Conservation (phyloP, 305 asterid species). For the Withania somnifera region DNA sequence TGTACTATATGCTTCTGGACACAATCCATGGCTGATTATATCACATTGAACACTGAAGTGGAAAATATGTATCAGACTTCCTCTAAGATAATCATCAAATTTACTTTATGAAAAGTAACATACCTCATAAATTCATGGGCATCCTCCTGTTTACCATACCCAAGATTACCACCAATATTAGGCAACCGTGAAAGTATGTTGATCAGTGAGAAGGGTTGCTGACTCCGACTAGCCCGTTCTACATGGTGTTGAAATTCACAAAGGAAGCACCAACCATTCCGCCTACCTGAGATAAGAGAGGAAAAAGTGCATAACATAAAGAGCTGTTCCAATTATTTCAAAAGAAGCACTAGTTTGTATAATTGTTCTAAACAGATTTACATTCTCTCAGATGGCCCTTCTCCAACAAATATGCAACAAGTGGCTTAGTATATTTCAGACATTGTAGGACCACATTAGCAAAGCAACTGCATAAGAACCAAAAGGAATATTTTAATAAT, state of each 20-base stretch:
- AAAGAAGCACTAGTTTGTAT: background rate
- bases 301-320: constrained; percentile 6
- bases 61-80: too few relatives aligned
- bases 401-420: constrained; percentile 73
- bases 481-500: background rate
- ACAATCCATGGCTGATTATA: too few relatives aligned
- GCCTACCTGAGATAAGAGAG: constrained; percentile 41
- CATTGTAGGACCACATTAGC: constrained; percentile 93
- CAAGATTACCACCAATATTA: constrained; percentile 82
- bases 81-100: background rate
- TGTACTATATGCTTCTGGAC: too few relatives aligned
- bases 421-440: constrained; percentile 79
- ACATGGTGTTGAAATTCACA: constrained; percentile 84
- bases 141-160: constrained; percentile 91
- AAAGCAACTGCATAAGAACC: constrained; percentile 64
- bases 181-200: constrained; percentile 80
- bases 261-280: constrained; percentile 81
- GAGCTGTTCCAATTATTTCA: background rate
- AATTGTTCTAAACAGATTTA: constrained; percentile 21
- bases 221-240: constrained; percentile 45
- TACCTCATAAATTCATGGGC: constrained; percentile 98
- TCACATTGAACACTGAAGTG: too few relatives aligned
- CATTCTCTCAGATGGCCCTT: constrained; percentile 69
- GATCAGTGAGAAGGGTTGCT: constrained; percentile 68
- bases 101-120: too few relatives aligned